Evolutionary conservation across 2,329 filamentous ascomycete species (phyloP), one percentile per base, ranked within the genome.

Genomic region (Colletotrichum orchidophilum): DNA sequence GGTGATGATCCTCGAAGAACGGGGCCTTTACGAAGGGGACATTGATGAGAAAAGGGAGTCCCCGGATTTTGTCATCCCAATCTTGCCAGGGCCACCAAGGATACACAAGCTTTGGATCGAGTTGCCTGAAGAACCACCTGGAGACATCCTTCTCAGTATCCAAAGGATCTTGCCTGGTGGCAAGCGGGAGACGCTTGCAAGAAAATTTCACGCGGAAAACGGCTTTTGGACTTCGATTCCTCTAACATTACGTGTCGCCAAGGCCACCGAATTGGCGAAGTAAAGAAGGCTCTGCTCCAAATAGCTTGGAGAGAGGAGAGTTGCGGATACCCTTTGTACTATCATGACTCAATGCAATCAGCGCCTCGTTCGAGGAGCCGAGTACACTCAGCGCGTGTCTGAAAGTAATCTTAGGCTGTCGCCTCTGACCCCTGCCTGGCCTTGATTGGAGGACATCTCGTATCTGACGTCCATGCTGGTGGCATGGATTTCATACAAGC

Each of bases 1-100:
- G 64, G 77, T 85, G 0, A 77, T 85, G 70, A 75, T 79, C 54
- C 73, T 84, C 13, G 83, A 85, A 55, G 82, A 84, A n/a, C 31
- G 46, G 21, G 59, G 46, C 3, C 13, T 52, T 12, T 21, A 33
- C 24, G 68, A 74, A 11, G 73, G 73, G 33, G 76, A 77, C 33
- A 76, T 77, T 59, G 63, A 72, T 11, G 68, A 74, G 9, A 35
- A 52, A 26, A n/a, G 59, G 5, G 59, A 21, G 5, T 62, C 59
- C 7, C 42, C 59, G 13, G 29, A 52, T 31, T 3, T 21, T 12
- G 29, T 33, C 5, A 29, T 27, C 2, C 21, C 59, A 5, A 8
- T 33, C 13, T 15, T 52, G 9, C 29, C 42, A 18, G 15, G 46
- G 5, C 59, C 42, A 4, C 21, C 29, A 5, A 27, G 59, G n/a